Evolutionary conservation across 2,329 filamentous ascomycete genomes (phyloP), one percentile per base, ranked within the genome.

Genomic region (Phialocephala subalpina): DNA sequence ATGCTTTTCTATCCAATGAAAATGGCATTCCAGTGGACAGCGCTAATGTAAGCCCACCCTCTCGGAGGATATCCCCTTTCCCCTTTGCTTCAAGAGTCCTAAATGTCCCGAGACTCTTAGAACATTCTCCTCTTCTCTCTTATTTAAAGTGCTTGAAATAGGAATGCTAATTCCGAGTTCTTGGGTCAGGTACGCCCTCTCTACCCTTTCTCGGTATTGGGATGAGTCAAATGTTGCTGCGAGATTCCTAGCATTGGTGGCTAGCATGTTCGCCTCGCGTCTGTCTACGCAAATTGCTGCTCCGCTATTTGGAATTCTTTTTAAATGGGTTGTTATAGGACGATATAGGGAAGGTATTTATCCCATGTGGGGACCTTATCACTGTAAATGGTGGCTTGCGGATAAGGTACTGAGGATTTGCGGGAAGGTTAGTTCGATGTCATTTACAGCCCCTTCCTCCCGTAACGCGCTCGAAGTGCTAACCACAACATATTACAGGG

Each of bases 351-450:
- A 84, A 71, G 86, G 86, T 0, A 73, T 86, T 2, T 87, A 84
- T 69, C 85, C 86, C 1, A 88, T 88, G 85, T 88, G 86, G 86
- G 84, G 84, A 1, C 67, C 73, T 1, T 87, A 87, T 70, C 85
- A 87, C 72, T 87, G 83, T 0, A 79, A 84, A 9, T 88, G 86
- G 86, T 88, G 86, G 86, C 69, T 87, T 62, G 81, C 82, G 1
- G 82, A 87, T 72, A 87, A 87, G 76, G 81, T 82, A 22, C 77
- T 84, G 2, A 78, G 80, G 40, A 76, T 86, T 14, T 80, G 79
- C 63, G 85, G 84, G 18, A 80, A 78, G 64, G 74, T 73, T 27
- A 35, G 56, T 63, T 45, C n/a, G n/a, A n/a, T n/a, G n/a, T 38
- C 18, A 45, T 40, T 72, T 20, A n/a, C 42, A n/a, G n/a, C n/a